Evolutionary conservation across 1,284 basidiomycete species (phyloP).

Genomic region (Malassezia dermatis): DNA sequence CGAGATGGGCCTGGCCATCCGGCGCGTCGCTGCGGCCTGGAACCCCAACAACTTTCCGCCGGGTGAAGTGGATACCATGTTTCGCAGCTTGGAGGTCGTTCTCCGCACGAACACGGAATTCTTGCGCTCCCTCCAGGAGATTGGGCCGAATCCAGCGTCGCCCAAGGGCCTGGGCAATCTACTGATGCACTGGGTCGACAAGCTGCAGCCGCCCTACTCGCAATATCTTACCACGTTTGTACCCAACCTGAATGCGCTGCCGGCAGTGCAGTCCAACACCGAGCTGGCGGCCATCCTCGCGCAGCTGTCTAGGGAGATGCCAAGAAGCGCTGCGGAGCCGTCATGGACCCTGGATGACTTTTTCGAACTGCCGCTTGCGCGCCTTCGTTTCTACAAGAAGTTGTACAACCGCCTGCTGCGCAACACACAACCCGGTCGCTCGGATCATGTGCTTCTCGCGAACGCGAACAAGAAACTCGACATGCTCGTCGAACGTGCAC

Average conservation of each 20-base stretch:
- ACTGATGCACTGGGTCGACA: conserved; percentile 85
- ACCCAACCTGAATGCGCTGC: conserved; percentile 71
- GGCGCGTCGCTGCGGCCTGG: conserved; percentile 96
- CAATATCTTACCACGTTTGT: conserved; percentile 66
- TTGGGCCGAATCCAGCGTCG: conserved; percentile 82
- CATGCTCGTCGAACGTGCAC: conserved; percentile 58
- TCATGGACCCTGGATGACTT: conserved; percentile 75
- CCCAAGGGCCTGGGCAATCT: conserved; percentile 90
- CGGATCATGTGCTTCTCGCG: conserved; percentile 71
- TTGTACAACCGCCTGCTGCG: conserved; percentile 77
- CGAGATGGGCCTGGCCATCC: conserved; percentile 74
- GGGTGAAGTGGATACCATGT: conserved; percentile 80
- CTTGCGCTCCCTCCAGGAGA: conserved; percentile 68
- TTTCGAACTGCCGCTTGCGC: conserved; percentile 71
- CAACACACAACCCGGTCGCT: conserved; percentile 74
- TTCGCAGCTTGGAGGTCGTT: conserved; percentile 77
- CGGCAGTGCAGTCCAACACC: conserved; percentile 64
- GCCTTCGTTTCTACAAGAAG: conserved; percentile 84
- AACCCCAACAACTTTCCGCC: conserved; percentile 88
- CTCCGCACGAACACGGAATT: conserved; percentile 82
- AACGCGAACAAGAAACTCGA: conserved; percentile 74
- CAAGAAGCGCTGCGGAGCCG: conserved; percentile 22
- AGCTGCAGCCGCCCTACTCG: conserved; percentile 65
- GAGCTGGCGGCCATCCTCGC: conserved; percentile 62
- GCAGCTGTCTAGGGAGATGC: conserved; percentile 55